Evolutionary conservation across 2,329 filamentous ascomycete genomes (phyloP).

Genomic region (Ascosphaera aggregata): DNA sequence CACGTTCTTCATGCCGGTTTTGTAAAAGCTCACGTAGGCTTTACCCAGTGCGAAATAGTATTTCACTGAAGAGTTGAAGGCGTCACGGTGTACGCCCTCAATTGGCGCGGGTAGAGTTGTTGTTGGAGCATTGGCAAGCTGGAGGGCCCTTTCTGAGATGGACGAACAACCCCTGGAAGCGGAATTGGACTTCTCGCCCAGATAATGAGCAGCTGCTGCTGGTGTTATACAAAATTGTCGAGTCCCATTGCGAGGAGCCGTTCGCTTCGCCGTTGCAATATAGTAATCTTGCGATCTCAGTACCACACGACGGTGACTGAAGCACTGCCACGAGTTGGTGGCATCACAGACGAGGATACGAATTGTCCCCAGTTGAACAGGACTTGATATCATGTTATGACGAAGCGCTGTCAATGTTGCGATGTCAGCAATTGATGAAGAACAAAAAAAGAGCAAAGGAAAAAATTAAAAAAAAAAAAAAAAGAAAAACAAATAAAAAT

Average conservation of each 20-base stretch:
- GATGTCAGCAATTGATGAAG: too few relatives aligned
- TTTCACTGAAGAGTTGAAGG: slow-evolving; percentile 16
- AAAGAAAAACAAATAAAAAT: too few relatives aligned
- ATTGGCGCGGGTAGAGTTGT: slow-evolving; percentile 52
- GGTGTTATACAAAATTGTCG: not conserved
- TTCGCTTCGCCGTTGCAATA: not conserved
- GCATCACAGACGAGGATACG: not conserved
- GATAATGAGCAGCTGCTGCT: not conserved
- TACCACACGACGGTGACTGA: too few relatives aligned
- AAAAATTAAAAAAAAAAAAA: too few relatives aligned
- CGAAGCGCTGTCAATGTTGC: too few relatives aligned
- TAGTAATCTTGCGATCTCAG: too few relatives aligned
- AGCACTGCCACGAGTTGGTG: not conserved
- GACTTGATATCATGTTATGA: not conserved
- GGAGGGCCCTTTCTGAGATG: slow-evolving; percentile 6
- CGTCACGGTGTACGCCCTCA: slow-evolving; percentile 26
- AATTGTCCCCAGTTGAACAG: not conserved
- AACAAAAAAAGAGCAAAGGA: not conserved
- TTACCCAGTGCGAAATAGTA: slow-evolving; percentile 33
- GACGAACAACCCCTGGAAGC: too few relatives aligned
- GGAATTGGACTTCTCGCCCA: too few relatives aligned
- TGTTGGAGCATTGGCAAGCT: slow-evolving; percentile 42
- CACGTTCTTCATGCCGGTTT: slow-evolving; percentile 54
- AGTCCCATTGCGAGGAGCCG: not conserved
- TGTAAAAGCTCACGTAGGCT: slow-evolving; percentile 70